Evolutionary conservation across 2,329 filamentous ascomycete species (phyloP), one percentile per base, ranked within the genome.

Genomic region (Aspergillus awamori): DNA sequence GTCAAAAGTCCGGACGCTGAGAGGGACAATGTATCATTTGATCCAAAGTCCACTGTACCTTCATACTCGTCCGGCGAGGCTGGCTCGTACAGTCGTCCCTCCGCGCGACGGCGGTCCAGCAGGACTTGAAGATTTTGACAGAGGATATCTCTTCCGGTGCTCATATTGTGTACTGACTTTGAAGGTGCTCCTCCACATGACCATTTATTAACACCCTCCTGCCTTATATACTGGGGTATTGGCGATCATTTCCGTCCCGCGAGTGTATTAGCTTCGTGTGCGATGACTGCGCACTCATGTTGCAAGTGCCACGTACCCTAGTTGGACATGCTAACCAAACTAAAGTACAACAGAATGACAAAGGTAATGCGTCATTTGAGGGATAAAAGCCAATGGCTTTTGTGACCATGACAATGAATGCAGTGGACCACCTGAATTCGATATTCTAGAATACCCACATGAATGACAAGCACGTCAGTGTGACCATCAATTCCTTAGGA

Each of bases 1-100:
- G 57, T 59, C 7, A 65, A 41, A 8, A 43, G 33, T 1, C 65
- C 63, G 0, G 63, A 65, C 20, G 49, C 52, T 17, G 63, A 64
- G 11, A 67, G 43, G 10, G 59, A 62, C 4, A 67, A 57, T 8
- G 57, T 60, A 36, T 67, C 65, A 30, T 67, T 67, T 17, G 65
- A 67, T 17, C 59, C 57, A 30, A 67, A 67, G 20, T 67, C 61
- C 17, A 57, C 45, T 26, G 56, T 60, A 4, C 36, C 54, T 15
- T 24, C 22, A n/a, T 63, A 51, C 13, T 53, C 59, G n/a, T 36
- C 56, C 15, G 55, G 43, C 5, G 52, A 53, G 20, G 56, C 55
- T 11, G 59, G 62, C 13, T 53, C 20, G 5, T 61, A 53, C 10
- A 63, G 47, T 24, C 62, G 52, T 11, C 62, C 62, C 43, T 63